A percentile compares a stretch with the other conserved stretches of the same genome.
Conservation (phyloP, 768 basidiomycete species). For the Lentinula sp. region DNA sequence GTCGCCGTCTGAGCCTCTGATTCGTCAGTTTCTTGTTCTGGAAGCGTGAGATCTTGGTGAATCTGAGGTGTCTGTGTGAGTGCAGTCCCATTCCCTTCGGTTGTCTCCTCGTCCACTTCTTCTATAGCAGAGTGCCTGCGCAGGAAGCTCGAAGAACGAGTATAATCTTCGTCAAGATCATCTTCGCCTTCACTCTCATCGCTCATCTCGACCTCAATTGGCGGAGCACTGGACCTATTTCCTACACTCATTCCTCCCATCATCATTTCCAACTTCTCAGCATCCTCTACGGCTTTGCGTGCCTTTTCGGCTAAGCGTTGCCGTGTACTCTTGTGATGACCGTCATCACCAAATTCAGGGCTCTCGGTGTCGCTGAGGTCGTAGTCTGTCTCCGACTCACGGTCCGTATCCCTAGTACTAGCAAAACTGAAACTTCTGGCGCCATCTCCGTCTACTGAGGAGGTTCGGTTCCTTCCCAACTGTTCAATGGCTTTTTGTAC, state of each 20-base stretch:
- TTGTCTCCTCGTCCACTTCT: constrained; percentile 63
- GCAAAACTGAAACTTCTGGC: constrained; percentile 73
- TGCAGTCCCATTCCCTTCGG: constrained; percentile 12
- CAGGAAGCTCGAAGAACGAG: constrained; percentile 27
- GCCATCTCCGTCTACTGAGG: constrained; percentile 41
- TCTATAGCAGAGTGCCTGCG: constrained; percentile 55
- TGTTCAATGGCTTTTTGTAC: constrained; percentile 90
- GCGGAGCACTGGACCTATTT: constrained; percentile 38
- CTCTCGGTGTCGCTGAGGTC: constrained; percentile 43
- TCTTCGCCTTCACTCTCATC: constrained; percentile 76
- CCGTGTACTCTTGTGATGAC: constrained; percentile 62
- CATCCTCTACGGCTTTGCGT: constrained; percentile 53
- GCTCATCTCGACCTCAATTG: constrained; percentile 70
- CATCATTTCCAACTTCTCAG: constrained; percentile 39
- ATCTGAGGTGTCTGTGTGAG: background rate
- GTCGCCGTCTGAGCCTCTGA: constrained; percentile 31
- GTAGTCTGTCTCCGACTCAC: constrained; percentile 50
- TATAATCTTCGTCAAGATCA: constrained; percentile 33
- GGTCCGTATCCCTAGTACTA: constrained; percentile 55
- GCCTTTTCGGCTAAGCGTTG: constrained; percentile 68
- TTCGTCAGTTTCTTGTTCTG: constrained; percentile 13
- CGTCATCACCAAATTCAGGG: constrained; percentile 34
- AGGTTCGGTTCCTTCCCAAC: constrained; percentile 45
- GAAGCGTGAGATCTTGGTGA: constrained; percentile 7
- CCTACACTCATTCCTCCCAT: constrained; percentile 20